phyloP scores from a whole-genome alignment of 208 protist species.

The Crithidia sp. region DNA sequence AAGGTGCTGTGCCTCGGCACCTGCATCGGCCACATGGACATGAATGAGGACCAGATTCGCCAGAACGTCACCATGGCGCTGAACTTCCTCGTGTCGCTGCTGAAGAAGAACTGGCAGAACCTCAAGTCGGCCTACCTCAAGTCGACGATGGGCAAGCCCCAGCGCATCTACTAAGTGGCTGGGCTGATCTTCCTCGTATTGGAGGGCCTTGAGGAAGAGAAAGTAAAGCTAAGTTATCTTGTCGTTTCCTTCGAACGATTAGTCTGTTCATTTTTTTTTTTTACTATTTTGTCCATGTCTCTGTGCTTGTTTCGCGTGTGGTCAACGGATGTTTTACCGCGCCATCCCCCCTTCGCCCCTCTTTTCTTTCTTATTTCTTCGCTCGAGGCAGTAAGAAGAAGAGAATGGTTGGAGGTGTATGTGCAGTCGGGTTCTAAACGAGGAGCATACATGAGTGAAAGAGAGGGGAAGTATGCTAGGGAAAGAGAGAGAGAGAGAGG shows the following conservation, averaged over 20 bases:
- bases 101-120: conserved; percentile 99
- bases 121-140: conserved; percentile 99
- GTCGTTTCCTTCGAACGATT: neutral
- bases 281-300: neutral
- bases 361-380: conserved; percentile 12
- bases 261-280: neutral
- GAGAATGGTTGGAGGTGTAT: no score
- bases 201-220: no score
- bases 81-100: conserved; percentile 99
- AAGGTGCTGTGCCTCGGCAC: conserved; percentile 98
- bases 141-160: conserved; percentile 98
- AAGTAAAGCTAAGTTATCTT: neutral
- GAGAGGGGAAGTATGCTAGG: neutral
- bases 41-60: conserved; percentile 95
- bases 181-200: neutral
- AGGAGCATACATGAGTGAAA: conserved; percentile 8
- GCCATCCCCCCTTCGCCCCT: no score
- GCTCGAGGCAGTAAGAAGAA: no score
- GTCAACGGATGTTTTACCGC: neutral
- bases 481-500: no score
- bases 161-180: conserved; percentile 96
- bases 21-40: conserved; percentile 97
- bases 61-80: conserved; percentile 97
- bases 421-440: conserved; percentile 8
- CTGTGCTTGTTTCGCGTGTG: no score